phyloP scores from a whole-genome alignment of 768 basidiomycete genomes.

The Agaricus blazei region DNA sequence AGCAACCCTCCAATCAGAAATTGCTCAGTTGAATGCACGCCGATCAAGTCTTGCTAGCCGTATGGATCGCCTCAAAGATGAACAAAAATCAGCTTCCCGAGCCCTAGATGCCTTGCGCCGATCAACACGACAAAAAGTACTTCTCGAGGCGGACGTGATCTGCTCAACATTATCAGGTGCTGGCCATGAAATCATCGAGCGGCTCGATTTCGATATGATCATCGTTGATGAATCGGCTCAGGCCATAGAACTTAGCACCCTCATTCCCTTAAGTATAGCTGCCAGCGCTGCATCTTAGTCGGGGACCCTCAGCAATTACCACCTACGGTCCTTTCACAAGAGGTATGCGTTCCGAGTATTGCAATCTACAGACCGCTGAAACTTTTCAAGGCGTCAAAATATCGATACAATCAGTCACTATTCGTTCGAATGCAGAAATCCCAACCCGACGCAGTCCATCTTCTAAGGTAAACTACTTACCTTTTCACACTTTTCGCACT shows the following conservation, averaged over 20 bases:
- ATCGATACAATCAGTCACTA: slow-evolving; percentile 83
- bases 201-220: slow-evolving; percentile 89
- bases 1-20: slow-evolving; percentile 63
- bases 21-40: slow-evolving; percentile 56
- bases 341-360: slow-evolving; percentile 23
- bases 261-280: slow-evolving; percentile 94
- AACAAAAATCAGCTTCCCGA: slow-evolving; percentile 74
- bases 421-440: slow-evolving; percentile 88
- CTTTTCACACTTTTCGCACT: background rate
- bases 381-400: slow-evolving; percentile 52
- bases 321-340: slow-evolving; percentile 64
- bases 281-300: slow-evolving; percentile 84
- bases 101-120: slow-evolving; percentile 80
- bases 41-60: slow-evolving; percentile 61
- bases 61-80: slow-evolving; percentile 76
- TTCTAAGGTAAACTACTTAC: slow-evolving; percentile 62
- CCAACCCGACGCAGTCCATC: slow-evolving; percentile 78
- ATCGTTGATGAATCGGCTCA: slow-evolving; percentile 99
- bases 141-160: slow-evolving; percentile 87
- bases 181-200: slow-evolving; percentile 81
- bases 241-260: slow-evolving; percentile 88
- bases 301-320: slow-evolving; percentile 97
- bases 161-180: slow-evolving; percentile 92
- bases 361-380: background rate
- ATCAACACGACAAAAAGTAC: slow-evolving; percentile 66